Percentiles rank a stretch among this genome's conserved stretches.
Evolutionary conservation across 371 early-diverging fungal species (phyloP).

Genomic region (Batkoa obscura): DNA sequence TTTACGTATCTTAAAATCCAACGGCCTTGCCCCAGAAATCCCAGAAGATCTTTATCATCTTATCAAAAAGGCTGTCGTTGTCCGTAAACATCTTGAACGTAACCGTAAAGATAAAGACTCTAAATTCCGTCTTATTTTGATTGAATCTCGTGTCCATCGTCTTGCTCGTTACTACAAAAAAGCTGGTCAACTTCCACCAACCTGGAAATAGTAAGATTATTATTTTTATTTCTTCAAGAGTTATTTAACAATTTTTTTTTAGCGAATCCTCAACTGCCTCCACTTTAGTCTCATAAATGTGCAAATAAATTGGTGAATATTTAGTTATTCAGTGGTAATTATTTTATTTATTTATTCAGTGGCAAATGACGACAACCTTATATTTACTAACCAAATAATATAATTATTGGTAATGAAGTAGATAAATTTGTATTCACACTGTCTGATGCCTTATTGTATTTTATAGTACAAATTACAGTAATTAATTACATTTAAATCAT

Average conservation of each 20-base stretch:
- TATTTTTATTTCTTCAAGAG: constrained; percentile 6
- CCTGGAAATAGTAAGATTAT: constrained; percentile 86
- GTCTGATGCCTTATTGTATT: no score
- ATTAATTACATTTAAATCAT: no score
- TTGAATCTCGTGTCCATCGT: constrained; percentile 98
- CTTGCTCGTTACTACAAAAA: constrained; percentile 99
- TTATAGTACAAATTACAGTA: no score
- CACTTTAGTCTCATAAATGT: constrained; percentile 48
- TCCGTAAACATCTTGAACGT: constrained; percentile 98
- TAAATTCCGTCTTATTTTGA: constrained; percentile 98
- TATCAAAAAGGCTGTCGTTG: constrained; percentile 98
- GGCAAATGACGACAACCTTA: no score
- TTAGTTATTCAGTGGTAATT: no score
- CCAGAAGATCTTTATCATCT: constrained; percentile 99
- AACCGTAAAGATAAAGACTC: constrained; percentile 98
- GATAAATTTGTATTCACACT: no score
- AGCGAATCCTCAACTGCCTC: constrained; percentile 74
- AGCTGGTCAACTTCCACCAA: constrained; percentile 89
- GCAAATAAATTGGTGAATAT: no score
- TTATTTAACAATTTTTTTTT: constrained; percentile 9
- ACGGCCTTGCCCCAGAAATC: constrained; percentile 89
- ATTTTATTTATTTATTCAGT: no score
- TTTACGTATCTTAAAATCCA: constrained; percentile 78
- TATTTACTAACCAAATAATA: no score
- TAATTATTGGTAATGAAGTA: no score